Evolutionary conservation across 805 yeast genomes (phyloP), one percentile per base, ranked within the genome.

Genomic region (Yamadazyma sp.): DNA sequence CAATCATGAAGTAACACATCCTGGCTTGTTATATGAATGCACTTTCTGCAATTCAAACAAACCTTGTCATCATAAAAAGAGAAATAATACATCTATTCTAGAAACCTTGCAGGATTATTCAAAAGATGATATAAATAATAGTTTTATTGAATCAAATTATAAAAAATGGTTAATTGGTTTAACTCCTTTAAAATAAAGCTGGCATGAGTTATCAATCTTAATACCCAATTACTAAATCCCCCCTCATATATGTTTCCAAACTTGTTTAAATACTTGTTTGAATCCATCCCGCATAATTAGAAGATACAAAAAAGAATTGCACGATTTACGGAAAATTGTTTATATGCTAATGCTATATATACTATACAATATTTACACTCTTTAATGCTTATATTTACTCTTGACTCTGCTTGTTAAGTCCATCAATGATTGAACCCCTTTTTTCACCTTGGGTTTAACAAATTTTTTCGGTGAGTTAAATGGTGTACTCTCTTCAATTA

Each of bases 401-500:
- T 39, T 44, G 20, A 44, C 40, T 24, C 36, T 35, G 14, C 33
- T 32, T 3, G 48, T 41, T 24, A 44, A 36, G 18, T 39, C 45
- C 7, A 40, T 37, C 10, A 42, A 35, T 31, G 34, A 38, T 30
- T 38, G 43, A 9, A 44, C 22, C 24, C 24, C 39, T 15, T 31
- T 42, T 43, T 13, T 27, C 26, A 24, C 34, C 12, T 33, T 38
- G 16, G 48, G 47, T 11, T 38, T 38, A 4, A 21, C 32, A 20
- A 40, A 26, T 22, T 36, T 33, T 21, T 43, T 46, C 3, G 63
- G 66, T 2, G 68, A 55, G 7, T 47, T 52, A 24, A 47, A 46
- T 4, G 69, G 70, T 0, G 69, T 60, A 35, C 69, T 62, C 35
- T 60, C 69, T 36, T 59, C 69, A 1, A 62, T 40, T 2, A 64